phyloP scores from a whole-genome alignment of 2,329 filamentous ascomycete genomes.

The Sporothrix mexicana region DNA sequence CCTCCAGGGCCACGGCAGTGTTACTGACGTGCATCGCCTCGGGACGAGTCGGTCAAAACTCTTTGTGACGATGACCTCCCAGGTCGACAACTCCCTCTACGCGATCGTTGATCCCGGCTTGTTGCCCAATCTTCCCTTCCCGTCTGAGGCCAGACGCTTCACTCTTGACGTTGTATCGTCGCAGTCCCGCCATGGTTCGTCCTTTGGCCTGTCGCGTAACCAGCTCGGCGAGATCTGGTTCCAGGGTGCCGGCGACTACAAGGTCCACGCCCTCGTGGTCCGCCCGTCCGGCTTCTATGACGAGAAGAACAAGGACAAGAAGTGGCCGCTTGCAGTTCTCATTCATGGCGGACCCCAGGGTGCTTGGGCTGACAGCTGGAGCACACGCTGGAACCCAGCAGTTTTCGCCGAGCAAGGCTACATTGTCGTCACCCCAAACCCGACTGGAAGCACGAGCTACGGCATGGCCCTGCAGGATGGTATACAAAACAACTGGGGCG shows the following conservation, averaged over 20 bases:
- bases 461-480: constrained; percentile 78
- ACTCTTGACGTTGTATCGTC: constrained; percentile 61
- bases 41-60: constrained; percentile 48
- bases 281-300: constrained; percentile 71
- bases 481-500: constrained; percentile 83
- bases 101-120: constrained; percentile 58
- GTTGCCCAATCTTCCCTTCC: background rate
- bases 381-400: constrained; percentile 83
- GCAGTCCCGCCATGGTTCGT: constrained; percentile 66
- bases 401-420: constrained; percentile 89
- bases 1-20: constrained; percentile 53
- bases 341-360: constrained; percentile 86
- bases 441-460: constrained; percentile 82
- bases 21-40: constrained; percentile 59
- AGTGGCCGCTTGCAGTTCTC: constrained; percentile 78
- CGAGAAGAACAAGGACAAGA: constrained; percentile 55
- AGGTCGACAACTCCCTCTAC: constrained; percentile 75
- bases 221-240: constrained; percentile 75
- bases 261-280: constrained; percentile 73
- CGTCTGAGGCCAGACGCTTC: constrained; percentile 33
- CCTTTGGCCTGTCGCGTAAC: constrained; percentile 67
- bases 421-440: constrained; percentile 80
- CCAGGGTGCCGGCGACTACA: constrained; percentile 65
- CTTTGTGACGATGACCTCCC: constrained; percentile 70
- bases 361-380: constrained; percentile 77